Conservation (phyloP, 148 eudicot genomes). For the Rhododendron ovatum region DNA sequence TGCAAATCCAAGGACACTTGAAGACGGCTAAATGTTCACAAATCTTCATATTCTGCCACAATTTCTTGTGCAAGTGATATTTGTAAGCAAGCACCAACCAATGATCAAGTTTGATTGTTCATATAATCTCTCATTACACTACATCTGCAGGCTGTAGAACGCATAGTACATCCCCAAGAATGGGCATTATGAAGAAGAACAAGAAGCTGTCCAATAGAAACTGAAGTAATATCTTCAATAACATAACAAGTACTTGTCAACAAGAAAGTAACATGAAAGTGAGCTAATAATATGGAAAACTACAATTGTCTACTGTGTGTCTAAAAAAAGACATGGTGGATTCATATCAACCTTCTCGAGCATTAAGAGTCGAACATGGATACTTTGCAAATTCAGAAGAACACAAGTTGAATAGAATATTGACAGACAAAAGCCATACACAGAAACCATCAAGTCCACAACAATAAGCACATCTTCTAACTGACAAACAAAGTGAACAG, state of each 20-base stretch:
- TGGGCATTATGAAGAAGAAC: background rate
- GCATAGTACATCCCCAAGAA: background rate
- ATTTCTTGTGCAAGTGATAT: background rate
- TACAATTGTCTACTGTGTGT: background rate
- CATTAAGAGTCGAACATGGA: background rate
- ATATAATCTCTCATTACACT: background rate
- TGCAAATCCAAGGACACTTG: background rate
- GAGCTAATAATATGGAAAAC: background rate
- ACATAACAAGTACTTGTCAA: background rate
- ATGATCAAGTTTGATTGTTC: background rate
- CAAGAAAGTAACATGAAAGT: background rate
- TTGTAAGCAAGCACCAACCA: background rate
- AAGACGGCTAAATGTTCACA: background rate
- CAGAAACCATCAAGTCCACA: background rate
- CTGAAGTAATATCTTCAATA: background rate
- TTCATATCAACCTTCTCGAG: background rate
- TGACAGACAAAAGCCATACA: background rate
- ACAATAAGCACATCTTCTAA: background rate
- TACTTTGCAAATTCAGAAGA: background rate
- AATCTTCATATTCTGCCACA: background rate
- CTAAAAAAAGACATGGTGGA: background rate
- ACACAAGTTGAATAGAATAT: background rate
- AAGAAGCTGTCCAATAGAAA: background rate
- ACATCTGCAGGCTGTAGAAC: background rate
- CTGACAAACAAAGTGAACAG: background rate